Evolutionary conservation across 768 basidiomycete species (phyloP), one percentile per base, ranked within the genome.

Genomic region (Leccinum olivaceopallidum): DNA sequence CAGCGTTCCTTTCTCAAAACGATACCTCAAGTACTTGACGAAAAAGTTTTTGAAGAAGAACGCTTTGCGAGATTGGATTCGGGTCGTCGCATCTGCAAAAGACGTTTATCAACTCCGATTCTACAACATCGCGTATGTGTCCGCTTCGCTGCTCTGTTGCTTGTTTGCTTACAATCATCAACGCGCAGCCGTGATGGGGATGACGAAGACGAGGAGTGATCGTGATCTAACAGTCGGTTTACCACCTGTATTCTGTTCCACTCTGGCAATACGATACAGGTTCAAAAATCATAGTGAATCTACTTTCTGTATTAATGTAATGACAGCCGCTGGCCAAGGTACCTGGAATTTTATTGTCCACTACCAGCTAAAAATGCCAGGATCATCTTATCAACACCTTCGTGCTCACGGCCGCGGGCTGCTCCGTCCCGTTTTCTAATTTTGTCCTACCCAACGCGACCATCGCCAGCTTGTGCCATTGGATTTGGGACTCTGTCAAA

Each of bases 1-100:
- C 56, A 87, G 80, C 71, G 87, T 96, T 74, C 87, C 93, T 59
- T 90, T 98, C 79, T 98, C 96, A 55, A 98, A 98, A 81, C 85
- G 93, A 59, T 98, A 97, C 78, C 87, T 98, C 75, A 98, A 98
- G 79, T 99, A 98, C 80, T 83, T 98, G 62, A 98, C 96, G 64
- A 98, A 98, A 85, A 96, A 96, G 82, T 95, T 94, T 85, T 84
- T 98, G 79, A 98, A 98, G 86, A 97, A 97, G 86, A 95, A 95
- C 80, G 79, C 83, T 50, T 84, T 97, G 69, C 89, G 95, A 66
- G 95, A 98, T 80, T 98, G 94, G 92, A 94, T 98, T 75, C 95
- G 94, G 58, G 96, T 99, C 66, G 94, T 98, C 67, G 94, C 97
- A 47, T 88, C 94, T 32, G 83, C 87, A 57, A 97, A 98, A 81